phyloP scores from a whole-genome alignment of 148 eudicot genomes.

The Rhododendron molle region DNA sequence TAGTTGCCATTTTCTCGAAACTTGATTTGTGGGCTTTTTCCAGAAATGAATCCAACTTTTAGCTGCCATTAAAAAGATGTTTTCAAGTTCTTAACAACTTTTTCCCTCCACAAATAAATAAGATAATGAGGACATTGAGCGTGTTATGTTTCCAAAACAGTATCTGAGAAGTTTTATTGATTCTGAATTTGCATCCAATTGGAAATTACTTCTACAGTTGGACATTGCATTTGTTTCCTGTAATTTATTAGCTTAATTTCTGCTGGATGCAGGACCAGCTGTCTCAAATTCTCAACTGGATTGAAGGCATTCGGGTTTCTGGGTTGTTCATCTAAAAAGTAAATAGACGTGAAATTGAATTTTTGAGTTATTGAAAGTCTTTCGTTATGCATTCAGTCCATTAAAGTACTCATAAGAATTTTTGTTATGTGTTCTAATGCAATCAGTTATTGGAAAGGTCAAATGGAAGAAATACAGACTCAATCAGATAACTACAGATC shows the following conservation, averaged over 20 bases:
- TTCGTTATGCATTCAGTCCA: background rate
- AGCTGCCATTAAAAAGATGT: background rate
- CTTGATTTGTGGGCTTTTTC: background rate
- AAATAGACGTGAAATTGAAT: background rate
- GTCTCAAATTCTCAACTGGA: background rate
- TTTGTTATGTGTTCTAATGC: background rate
- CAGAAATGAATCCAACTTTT: background rate
- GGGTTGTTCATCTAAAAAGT: background rate
- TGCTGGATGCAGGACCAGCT: conserved; percentile 5
- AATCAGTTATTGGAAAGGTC: background rate
- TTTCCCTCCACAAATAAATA: background rate
- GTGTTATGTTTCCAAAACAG: background rate
- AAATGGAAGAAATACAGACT: conserved; percentile 93
- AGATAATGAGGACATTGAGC: background rate
- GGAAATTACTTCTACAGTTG: background rate
- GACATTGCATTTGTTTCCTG: background rate
- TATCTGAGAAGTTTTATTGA: background rate
- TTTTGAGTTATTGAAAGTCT: conserved; percentile 4
- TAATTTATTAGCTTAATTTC: background rate
- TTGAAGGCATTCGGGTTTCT: background rate
- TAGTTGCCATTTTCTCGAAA: background rate
- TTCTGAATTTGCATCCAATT: background rate
- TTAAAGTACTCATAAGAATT: background rate
- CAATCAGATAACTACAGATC: conserved; percentile 92
- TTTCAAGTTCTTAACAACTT: background rate